Percentiles rank a stretch among this genome's conserved stretches.
These are phyloP conservation scores for Boeremia exigua DNA, from an alignment of 2,329 filamentous ascomycete genomes.

Conservation along the genomic window DNA sequence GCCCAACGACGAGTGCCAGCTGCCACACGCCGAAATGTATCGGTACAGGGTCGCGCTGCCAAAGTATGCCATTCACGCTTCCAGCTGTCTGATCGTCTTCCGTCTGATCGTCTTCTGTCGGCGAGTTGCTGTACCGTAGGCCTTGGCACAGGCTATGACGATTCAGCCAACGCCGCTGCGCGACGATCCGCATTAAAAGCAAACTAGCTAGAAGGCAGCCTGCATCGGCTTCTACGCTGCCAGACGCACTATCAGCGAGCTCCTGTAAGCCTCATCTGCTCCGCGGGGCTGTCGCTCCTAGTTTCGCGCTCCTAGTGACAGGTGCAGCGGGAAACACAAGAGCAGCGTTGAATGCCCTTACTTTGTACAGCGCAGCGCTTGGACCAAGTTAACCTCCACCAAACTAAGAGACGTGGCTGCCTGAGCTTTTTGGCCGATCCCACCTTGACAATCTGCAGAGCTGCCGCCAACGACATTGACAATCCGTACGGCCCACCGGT, in stretches of 20 bases:
- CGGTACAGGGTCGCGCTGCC: neutral
- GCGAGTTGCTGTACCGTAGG: conserved; percentile 1
- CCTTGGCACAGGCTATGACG: conserved; percentile 15
- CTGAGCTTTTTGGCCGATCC: conserved; percentile 9
- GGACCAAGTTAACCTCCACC: neutral
- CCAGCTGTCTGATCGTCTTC: neutral
- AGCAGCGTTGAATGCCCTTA: conserved; percentile 9
- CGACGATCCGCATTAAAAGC: conserved; percentile 18
- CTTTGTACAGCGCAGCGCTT: conserved; percentile 4
- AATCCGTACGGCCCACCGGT: neutral
- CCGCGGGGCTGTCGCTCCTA: neutral
- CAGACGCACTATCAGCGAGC: neutral
- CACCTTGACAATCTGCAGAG: neutral
- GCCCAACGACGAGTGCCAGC: neutral
- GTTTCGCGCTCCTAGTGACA: neutral
- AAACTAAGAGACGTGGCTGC: conserved; percentile 10
- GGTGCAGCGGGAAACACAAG: neutral
- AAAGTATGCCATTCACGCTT: no score
- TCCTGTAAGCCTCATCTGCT: neutral
- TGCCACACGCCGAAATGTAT: neutral
- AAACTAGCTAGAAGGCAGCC: conserved; percentile 9
- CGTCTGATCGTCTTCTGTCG: neutral
- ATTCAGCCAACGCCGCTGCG: conserved; percentile 8
- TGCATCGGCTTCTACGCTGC: conserved; percentile 4
- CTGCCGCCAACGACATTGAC: conserved; percentile 19